These are phyloP conservation scores for Kwoniella bestiolae DNA, from an alignment of 768 basidiomycete species.

Conservation along the genomic window DNA sequence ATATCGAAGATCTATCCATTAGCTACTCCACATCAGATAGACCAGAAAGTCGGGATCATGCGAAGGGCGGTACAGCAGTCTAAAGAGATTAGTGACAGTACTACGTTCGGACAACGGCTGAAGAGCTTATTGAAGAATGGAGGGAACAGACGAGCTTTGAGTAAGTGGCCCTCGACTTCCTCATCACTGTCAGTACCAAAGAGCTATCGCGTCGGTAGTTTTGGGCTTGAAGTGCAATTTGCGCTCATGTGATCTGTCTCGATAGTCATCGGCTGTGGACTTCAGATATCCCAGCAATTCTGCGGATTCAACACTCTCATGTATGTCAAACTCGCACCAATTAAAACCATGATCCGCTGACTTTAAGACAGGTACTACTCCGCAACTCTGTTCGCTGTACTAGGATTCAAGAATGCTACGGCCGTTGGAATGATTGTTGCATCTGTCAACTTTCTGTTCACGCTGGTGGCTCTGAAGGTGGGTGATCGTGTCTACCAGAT, in stretches of 20 bases:
- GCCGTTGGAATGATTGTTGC: slow-evolving; percentile 79
- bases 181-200: too few relatives aligned
- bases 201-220: too few relatives aligned
- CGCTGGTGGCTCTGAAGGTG: slow-evolving; percentile 67
- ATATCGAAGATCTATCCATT: slow-evolving; percentile 72
- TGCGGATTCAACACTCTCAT: slow-evolving; percentile 80
- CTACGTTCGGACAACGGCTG: slow-evolving; percentile 66
- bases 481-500: neutral
- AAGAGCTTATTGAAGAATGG: slow-evolving; percentile 65
- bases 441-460: slow-evolving; percentile 78
- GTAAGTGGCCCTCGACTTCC: too few relatives aligned
- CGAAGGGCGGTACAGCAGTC: slow-evolving; percentile 67
- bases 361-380: slow-evolving; percentile 60
- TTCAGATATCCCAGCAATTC: slow-evolving; percentile 82
- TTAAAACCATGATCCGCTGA: neutral
- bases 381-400: slow-evolving; percentile 76
- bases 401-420: slow-evolving; percentile 81
- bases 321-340: slow-evolving; percentile 24
- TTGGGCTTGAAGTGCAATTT: too few relatives aligned
- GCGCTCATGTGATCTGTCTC: neutral
- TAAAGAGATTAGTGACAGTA: slow-evolving; percentile 62
- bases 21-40: slow-evolving; percentile 69
- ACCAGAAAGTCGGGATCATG: slow-evolving; percentile 70
- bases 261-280: slow-evolving; percentile 73
- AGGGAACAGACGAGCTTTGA: slow-evolving; percentile 67